Base-by-base conservation (phyloP, 345 rosid species). In the Melaleuca quinquenervia region DNA sequence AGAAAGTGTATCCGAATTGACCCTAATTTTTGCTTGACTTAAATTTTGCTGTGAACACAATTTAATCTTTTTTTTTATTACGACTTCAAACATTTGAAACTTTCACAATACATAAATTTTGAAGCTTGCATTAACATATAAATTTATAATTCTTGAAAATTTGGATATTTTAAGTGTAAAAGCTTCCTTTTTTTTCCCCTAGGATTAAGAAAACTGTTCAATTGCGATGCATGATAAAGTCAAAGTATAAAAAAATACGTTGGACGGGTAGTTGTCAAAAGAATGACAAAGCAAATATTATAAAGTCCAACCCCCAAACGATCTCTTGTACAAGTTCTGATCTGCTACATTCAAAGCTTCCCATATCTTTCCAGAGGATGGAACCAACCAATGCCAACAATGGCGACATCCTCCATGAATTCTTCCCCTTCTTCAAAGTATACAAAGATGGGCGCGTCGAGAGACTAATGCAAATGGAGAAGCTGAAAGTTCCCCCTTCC, bases 401-500 rank as follows among this genome's bases (percentile, higher is more conserved):
- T 44, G 48, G 80, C 80, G 80, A 36, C 48, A 41, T 70, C 48
- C 80, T 70, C 80, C 80, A 70, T 36, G 80, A 70, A 36, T 70
- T 70, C 80, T 85, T 80, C 58, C 85, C 83, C 13, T 83, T 89
- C 70, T 85, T 89, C 41, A 78, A 75, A 22, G 62, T 87, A 22
- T 70, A 83, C 82, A 60, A 87, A 51, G 54, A 83, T 53, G 89
- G 89, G 52, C 51, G 55, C 26, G 29, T 89, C 32, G 84, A 85
- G 8, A 85, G 84, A 41, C 52, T 78, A 36, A 24, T 58, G 50
- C 83, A 60, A 9, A 83, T 48, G 5, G 80, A 70, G 80, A 83
- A 29, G 12, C 32, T 49, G 41, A 82, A 44, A 41, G 78, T 53
- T 14, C 88, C 88, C 48, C 82, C 90, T 27, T 62, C 36, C 29